phyloP scores from a whole-genome alignment of 257 asterid genomes.

The Gynochthodes officinalis region DNA sequence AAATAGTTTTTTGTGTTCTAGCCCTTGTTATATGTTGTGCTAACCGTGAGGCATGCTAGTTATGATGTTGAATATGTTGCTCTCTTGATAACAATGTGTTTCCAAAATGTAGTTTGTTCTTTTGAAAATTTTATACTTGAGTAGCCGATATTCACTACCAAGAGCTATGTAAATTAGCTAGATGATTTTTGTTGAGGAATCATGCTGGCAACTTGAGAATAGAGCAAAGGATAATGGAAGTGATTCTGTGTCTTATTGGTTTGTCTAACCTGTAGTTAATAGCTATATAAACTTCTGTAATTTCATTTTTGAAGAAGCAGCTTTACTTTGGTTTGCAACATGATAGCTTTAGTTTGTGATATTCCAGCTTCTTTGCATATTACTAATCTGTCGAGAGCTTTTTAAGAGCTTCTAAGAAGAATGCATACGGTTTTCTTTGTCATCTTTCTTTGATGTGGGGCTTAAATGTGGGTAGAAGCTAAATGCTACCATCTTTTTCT shows the following conservation, averaged over 20 bases:
- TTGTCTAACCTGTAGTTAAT: not conserved
- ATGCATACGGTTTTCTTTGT: not conserved
- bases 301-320: not conserved
- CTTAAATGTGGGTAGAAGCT: not conserved
- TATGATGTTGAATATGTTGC: not conserved
- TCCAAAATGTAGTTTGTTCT: not conserved
- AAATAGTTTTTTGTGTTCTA: not conserved
- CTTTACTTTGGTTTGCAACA: not conserved
- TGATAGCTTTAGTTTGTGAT: too few relatives aligned
- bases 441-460: too few relatives aligned
- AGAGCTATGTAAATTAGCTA: not conserved
- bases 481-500: not conserved
- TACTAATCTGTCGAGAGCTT: not conserved
- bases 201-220: not conserved
- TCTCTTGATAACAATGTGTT: not conserved
- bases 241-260: not conserved
- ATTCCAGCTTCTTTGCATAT: not conserved
- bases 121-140: not conserved
- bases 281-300: not conserved
- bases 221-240: not conserved
- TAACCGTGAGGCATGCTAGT: not conserved
- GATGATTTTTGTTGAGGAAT: not conserved
- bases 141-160: not conserved
- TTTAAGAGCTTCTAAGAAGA: not conserved
- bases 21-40: not conserved